Base-by-base conservation (phyloP, 2,329 filamentous ascomycete species). In the Phialophora macrospora region DNA sequence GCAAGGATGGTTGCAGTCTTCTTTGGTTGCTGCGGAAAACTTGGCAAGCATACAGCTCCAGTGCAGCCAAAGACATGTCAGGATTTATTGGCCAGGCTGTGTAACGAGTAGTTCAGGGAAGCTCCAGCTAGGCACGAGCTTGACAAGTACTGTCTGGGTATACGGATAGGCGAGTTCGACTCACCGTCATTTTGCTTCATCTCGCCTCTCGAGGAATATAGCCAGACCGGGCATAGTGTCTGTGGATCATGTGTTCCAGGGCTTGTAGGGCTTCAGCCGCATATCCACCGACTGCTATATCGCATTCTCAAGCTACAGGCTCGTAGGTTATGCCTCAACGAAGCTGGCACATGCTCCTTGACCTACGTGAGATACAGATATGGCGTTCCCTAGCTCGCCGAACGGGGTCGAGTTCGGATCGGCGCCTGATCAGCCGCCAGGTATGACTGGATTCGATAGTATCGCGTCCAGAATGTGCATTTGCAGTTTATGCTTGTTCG, bases 121-220 rank as follows among this genome's bases (percentile, higher is more conserved):
- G 11, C 32, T 12, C 32, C 32, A 34, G 32, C 32, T 34, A 12
- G 32, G 9, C 3, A 12, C 9, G 32, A 4, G 8, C 32, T 12
- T 9, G 9, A 34, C 32, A 11, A 34, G 32, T 48, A n/a, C 20
- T 8, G 44, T 22, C 20, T 8, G 44, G 11, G 20, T n/a, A 20
- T 48, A 22, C 5, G 20, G 44, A 48, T 48, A n/a, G 44, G 44
- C 17, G 20, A n/a, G 9, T 48, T 20, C 20, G 17, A 48, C 9
- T 22, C 44, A 30, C 44, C 41, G 44, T 12, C 12, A n/a, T 3
- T 28, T 49, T 17, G 7, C 20, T 26, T 34, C 11, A 60, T 60
- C 57, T 60, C 57, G 57, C 41, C 22, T 60, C 26, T 51, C 57
- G 57, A 60, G 57, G 44, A 60, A 60, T 60, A 51, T 24, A 60